A percentile compares a stretch with the other conserved stretches of the same genome.
phyloP scores from a whole-genome alignment of 345 rosid species.

The Linum tenue region DNA sequence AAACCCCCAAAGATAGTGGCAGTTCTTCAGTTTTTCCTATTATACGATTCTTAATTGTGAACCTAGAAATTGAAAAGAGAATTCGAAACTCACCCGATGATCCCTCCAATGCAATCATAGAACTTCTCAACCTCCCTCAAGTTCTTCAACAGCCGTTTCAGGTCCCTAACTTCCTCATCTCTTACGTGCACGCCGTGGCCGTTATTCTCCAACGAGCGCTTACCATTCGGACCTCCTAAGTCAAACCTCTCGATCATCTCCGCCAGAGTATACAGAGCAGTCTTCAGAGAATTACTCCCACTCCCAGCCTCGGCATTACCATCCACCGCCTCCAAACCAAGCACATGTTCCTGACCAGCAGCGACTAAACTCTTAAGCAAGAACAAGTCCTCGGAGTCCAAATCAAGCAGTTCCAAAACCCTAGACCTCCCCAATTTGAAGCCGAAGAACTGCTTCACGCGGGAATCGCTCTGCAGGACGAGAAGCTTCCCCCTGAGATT shows the following conservation, averaged over 20 bases:
- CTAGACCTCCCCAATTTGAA: constrained; percentile 22
- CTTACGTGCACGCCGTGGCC: constrained; percentile 17
- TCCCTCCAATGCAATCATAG: constrained; percentile 88
- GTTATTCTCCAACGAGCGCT: constrained; percentile 19
- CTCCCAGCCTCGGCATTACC: constrained; percentile 23
- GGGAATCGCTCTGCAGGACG: constrained; percentile 39
- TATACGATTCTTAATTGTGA: neutral
- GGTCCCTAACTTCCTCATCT: constrained; percentile 35
- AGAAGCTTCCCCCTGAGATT: constrained; percentile 29
- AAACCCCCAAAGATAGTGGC: neutral
- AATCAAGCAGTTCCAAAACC: constrained; percentile 30
- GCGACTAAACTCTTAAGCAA: constrained; percentile 71
- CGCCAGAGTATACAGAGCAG: constrained; percentile 53
- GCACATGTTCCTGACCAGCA: constrained; percentile 74
- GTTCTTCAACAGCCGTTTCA: constrained; percentile 40
- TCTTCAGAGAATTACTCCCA: constrained; percentile 44
- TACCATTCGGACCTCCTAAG: constrained; percentile 17
- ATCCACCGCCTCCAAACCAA: constrained; percentile 26
- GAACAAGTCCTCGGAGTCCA: constrained; percentile 41
- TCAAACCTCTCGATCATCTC: constrained; percentile 78
- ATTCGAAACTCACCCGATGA: constrained; percentile 51
- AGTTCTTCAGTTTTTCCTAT: neutral
- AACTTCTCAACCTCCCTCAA: constrained; percentile 61
- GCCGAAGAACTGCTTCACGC: constrained; percentile 43
- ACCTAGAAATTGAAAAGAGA: neutral